Conservation (phyloP, 1,284 basidiomycete genomes). For the Marasmius tenuissimus region DNA sequence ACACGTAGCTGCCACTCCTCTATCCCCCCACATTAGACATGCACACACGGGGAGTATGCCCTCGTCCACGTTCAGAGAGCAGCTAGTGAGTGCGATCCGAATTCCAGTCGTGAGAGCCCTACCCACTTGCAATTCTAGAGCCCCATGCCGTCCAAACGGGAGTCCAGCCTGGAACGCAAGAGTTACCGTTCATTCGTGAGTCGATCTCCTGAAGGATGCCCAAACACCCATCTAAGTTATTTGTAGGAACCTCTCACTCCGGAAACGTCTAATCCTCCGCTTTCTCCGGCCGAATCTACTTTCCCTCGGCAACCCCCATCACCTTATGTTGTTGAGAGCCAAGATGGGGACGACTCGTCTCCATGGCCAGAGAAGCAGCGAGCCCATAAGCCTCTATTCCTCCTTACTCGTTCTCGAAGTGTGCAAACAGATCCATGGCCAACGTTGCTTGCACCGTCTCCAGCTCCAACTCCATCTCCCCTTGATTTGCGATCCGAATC, state of each 20-base stretch:
- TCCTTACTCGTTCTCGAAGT: conserved; percentile 64
- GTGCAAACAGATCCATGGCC: conserved; percentile 68
- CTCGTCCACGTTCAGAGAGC: conserved; percentile 36
- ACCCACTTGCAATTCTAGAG: neutral
- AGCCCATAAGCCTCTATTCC: conserved; percentile 49
- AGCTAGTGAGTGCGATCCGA: conserved; percentile 4
- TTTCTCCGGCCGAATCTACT: conserved; percentile 56
- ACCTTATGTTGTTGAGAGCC: conserved; percentile 46
- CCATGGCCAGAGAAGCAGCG: conserved; percentile 40
- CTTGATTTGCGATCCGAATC: conserved; percentile 65
- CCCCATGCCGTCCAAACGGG: conserved; percentile 20
- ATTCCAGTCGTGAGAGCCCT: neutral
- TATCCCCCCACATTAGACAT: conserved; percentile 27
- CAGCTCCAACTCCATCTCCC: conserved; percentile 42
- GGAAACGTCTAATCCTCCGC: conserved; percentile 53
- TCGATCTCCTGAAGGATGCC: neutral
- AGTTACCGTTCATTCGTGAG: conserved; percentile 41
- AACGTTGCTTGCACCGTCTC: conserved; percentile 34
- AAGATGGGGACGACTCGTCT: conserved; percentile 40
- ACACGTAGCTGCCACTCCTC: conserved; percentile 33
- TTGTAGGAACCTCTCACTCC: conserved; percentile 62
- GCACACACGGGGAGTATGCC: conserved; percentile 41
- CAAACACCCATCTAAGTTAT: neutral
- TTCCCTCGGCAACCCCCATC: conserved; percentile 37
- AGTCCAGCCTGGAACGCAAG: conserved; percentile 33